Conservation (phyloP, 2,329 filamentous ascomycete genomes). For the Byssoonygena ceratinophila region DNA sequence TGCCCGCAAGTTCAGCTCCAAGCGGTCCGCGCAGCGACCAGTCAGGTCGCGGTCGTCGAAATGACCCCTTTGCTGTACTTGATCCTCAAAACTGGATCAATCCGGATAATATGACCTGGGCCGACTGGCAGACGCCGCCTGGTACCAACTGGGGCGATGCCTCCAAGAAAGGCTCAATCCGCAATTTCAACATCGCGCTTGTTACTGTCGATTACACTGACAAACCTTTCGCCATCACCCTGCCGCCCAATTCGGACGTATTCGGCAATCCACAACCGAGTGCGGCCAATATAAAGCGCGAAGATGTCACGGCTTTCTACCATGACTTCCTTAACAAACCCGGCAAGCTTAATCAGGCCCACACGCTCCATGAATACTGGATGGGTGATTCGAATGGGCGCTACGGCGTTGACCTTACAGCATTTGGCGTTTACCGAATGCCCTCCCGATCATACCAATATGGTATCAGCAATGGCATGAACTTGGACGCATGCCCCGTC, state of each 20-base stretch:
- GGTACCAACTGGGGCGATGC: conserved; percentile 17
- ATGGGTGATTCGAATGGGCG: conserved; percentile 17
- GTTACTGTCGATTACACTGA: conserved; percentile 17
- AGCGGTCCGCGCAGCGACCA: not conserved
- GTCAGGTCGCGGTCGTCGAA: not conserved
- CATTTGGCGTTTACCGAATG: conserved; percentile 16
- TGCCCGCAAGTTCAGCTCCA: conserved; percentile 6
- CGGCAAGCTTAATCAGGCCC: conserved; percentile 14
- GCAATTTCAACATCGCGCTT: conserved; percentile 18
- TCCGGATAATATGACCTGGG: conserved; percentile 18
- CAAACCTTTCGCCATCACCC: conserved; percentile 14
- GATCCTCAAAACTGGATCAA: conserved; percentile 18
- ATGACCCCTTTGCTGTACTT: conserved; percentile 16
- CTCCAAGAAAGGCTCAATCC: conserved; percentile 14
- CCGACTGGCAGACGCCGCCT: conserved; percentile 14
- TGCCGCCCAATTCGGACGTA: conserved; percentile 9
- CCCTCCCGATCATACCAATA: conserved; percentile 15
- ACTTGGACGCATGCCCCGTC: conserved; percentile 14
- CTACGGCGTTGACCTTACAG: conserved; percentile 17
- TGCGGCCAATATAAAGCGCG: conserved; percentile 13
- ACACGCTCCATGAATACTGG: conserved; percentile 19
- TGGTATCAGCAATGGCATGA: conserved; percentile 14
- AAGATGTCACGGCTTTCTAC: conserved; percentile 15
- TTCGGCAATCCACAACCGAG: conserved; percentile 16
- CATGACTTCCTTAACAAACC: conserved; percentile 18